Conservation (phyloP, 208 protist species). For the Lotmaria passim region DNA sequence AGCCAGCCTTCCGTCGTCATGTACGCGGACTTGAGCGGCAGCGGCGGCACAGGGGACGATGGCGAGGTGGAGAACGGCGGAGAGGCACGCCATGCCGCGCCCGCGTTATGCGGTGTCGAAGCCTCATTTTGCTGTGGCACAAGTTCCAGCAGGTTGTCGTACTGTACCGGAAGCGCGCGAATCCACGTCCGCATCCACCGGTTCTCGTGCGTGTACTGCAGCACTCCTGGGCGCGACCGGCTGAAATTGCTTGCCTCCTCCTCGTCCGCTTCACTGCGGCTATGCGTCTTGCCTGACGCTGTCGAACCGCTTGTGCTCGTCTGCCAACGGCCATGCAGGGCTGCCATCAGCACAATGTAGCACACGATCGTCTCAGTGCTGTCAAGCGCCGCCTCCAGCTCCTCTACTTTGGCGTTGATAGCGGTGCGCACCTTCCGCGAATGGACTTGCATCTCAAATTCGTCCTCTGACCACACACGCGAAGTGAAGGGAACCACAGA, state of each 20-base stretch:
- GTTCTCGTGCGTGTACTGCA: constrained; percentile 59
- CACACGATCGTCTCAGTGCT: constrained; percentile 75
- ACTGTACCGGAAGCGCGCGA: constrained; percentile 57
- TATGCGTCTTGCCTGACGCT: too few species aligned
- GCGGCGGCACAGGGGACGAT: constrained; percentile 8
- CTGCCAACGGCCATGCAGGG: constrained; percentile 51
- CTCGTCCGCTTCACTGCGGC: neutral
- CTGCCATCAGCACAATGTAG: constrained; percentile 69
- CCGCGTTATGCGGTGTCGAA: neutral
- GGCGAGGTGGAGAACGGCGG: constrained; percentile 5
- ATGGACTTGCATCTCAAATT: constrained; percentile 26
- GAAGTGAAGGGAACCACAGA: constrained; percentile 31
- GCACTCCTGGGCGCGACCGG: neutral
- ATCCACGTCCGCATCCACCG: constrained; percentile 82
- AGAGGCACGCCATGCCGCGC: constrained; percentile 2
- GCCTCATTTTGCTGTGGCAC: neutral
- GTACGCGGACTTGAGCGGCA: constrained; percentile 12
- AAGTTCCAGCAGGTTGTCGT: constrained; percentile 89
- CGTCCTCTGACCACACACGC: constrained; percentile 28
- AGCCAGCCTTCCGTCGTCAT: constrained; percentile 18
- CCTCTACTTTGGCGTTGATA: constrained; percentile 37
- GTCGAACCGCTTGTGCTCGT: too few species aligned
- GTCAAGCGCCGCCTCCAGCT: constrained; percentile 45
- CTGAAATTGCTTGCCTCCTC: neutral
- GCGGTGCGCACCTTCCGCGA: constrained; percentile 14